Evolutionary conservation across 2,329 filamentous ascomycete genomes (phyloP), one percentile per base, ranked within the genome.

Genomic region (Corynespora cassiicola): DNA sequence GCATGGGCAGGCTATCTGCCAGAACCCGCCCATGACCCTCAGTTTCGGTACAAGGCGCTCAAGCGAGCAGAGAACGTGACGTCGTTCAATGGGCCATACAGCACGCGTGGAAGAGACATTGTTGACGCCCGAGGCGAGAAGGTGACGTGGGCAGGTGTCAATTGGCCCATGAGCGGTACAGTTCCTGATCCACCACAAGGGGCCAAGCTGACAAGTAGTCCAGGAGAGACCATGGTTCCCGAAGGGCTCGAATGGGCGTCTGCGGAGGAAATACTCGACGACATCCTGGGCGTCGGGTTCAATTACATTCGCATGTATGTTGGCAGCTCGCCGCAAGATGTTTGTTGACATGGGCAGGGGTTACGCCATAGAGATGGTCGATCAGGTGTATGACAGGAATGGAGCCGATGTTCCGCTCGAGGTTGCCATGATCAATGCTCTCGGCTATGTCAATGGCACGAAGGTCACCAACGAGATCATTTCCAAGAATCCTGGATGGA

Each of bases 81-180:
- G 7, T 46, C 46, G 10, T 61, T 61, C 47, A 43, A 66, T 50
- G 65, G 64, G 34, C 65, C 65, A 6, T 68, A 66, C 31, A 63
- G 54, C 23, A 68, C 66, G 10, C 39, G 50, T 18, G 64, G 61
- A 20, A 51, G 71, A 34, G 71, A 70, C 52, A 72, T 75, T 31
- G 51, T 69, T 3, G 63, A 74, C 42, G 50, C 54, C 6, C 46
- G 47, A 6, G 63, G 64, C 3, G 41, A 61, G 24, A 77, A 77
- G 28, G 71, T 82, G 45, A 82, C 81, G 62, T 70, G 82, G 42
- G 76, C 77, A n/a, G 82, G 80, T 59, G 71, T 80, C 58, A 83
- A 83, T 70, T 84, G 80, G 80, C 77, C 78, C 6, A 58, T 61
- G 56, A 58, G 55, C 19, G 56, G 58, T 60, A 54, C 17, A 4